A percentile compares a stretch with the other conserved stretches of the same genome.
Evolutionary conservation across 2,329 filamentous ascomycete species (phyloP).

Genomic region (Penicillium sp.): DNA sequence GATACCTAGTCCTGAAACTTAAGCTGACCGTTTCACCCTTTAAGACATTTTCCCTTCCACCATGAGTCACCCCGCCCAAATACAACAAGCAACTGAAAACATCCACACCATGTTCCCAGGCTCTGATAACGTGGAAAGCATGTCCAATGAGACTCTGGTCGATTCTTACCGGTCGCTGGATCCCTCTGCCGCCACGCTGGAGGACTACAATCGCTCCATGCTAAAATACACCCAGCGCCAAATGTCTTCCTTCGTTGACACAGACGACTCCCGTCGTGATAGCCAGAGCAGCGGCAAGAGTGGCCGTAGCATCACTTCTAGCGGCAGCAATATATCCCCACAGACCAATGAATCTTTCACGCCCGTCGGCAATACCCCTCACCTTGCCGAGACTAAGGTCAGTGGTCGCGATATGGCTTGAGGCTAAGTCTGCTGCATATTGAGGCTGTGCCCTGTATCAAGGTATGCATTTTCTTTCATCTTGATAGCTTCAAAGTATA

Average conservation of each 20-base stretch:
- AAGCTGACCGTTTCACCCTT: conserved; percentile 2
- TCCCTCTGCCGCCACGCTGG: conserved; percentile 30
- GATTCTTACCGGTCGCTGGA: conserved; percentile 23
- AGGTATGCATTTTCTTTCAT: conserved; percentile 3
- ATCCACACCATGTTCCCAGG: conserved; percentile 22
- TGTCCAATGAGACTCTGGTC: conserved; percentile 18
- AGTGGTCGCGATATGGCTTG: background rate
- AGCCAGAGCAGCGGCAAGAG: conserved; percentile 33
- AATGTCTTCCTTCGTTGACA: conserved; percentile 35
- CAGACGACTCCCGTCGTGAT: conserved; percentile 21
- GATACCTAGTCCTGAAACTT: background rate
- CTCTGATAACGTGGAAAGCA: conserved; percentile 17
- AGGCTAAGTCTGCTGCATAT: conserved; percentile 9
- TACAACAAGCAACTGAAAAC: conserved; percentile 19
- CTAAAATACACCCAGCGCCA: conserved; percentile 41
- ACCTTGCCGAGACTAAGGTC: background rate
- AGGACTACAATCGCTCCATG: conserved; percentile 43
- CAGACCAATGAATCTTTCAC: conserved; percentile 21
- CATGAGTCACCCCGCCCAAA: conserved; percentile 21
- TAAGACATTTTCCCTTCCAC: conserved; percentile 9
- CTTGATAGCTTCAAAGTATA: too few species aligned
- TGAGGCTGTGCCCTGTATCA: conserved; percentile 1
- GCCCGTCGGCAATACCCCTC: conserved; percentile 17
- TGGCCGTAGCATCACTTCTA: conserved; percentile 25
- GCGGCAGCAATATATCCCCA: conserved; percentile 16